Evolutionary conservation across 2,329 filamentous ascomycete species (phyloP).

Genomic region (Curvularia lunata): DNA sequence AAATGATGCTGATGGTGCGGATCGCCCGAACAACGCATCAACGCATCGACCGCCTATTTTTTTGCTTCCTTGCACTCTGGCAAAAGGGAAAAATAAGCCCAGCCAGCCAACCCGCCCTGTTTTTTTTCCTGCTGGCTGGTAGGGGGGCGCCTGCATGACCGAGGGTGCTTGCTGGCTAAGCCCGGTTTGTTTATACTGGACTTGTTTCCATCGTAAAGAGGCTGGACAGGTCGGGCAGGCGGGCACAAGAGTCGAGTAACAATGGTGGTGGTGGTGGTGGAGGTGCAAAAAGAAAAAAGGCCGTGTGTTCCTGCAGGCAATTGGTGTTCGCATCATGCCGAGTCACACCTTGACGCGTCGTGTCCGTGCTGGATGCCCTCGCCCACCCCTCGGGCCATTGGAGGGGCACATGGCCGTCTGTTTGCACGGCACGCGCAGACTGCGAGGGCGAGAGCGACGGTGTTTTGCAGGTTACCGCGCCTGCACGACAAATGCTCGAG

Average conservation of each 20-base stretch:
- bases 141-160: conserved; percentile 18
- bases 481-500: conserved; percentile 3
- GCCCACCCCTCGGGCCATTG: background rate
- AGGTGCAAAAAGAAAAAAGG: conserved; percentile 3
- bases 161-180: background rate
- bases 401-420: background rate
- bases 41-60: conserved; percentile 16
- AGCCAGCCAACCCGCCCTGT: background rate
- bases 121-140: background rate
- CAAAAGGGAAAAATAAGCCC: background rate
- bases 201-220: too few species aligned
- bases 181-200: background rate
- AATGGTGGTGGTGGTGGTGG: background rate
- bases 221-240: background rate
- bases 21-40: conserved; percentile 18
- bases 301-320: conserved; percentile 24
- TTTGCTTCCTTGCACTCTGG: background rate
- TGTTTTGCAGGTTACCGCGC: conserved; percentile 1
- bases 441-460: background rate
- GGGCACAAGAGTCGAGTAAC: background rate
- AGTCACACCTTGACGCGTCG: conserved; percentile 22
- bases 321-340: conserved; percentile 30
- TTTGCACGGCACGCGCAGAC: conserved; percentile 2
- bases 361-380: conserved; percentile 5
- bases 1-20: conserved; percentile 9